These are phyloP conservation scores for Paraconiothyrium brasiliense DNA, from an alignment of 2,329 filamentous ascomycete genomes.

Conservation along the genomic window DNA sequence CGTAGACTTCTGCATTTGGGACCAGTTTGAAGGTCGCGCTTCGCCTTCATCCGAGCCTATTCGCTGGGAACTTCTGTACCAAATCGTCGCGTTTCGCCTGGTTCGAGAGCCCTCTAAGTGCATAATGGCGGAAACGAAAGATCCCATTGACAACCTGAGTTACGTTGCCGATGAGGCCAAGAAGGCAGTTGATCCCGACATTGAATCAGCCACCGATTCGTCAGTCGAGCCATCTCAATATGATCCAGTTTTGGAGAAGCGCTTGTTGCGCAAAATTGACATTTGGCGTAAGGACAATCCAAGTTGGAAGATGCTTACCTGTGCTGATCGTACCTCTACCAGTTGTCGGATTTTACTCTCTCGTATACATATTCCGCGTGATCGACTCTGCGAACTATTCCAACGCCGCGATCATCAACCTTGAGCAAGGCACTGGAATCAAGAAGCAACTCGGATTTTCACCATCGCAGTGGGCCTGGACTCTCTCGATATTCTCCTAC, in stretches of 20 bases:
- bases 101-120: not conserved
- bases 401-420: constrained; percentile 48
- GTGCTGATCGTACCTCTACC: not conserved
- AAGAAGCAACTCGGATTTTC: constrained; percentile 43
- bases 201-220: constrained; percentile 14
- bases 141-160: constrained; percentile 9
- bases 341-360: constrained; percentile 42
- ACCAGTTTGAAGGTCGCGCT: not conserved
- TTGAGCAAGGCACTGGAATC: constrained; percentile 44
- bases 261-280: constrained; percentile 38
- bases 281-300: constrained; percentile 20
- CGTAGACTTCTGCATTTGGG: not conserved
- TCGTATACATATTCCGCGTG: constrained; percentile 42
- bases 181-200: constrained; percentile 10
- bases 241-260: constrained; percentile 22
- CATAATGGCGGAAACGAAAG: constrained; percentile 21
- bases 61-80: not conserved
- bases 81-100: not conserved
- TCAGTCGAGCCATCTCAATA: constrained; percentile 4
- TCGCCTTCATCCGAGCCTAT: not conserved
- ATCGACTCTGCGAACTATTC: constrained; percentile 41
- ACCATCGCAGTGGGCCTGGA: constrained; percentile 43
- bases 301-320: not conserved
- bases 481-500: constrained; percentile 43
- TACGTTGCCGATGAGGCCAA: constrained; percentile 19